These are phyloP conservation scores for Cicer yamashitae DNA, from an alignment of 306 rosid species.

Conservation along the genomic window DNA sequence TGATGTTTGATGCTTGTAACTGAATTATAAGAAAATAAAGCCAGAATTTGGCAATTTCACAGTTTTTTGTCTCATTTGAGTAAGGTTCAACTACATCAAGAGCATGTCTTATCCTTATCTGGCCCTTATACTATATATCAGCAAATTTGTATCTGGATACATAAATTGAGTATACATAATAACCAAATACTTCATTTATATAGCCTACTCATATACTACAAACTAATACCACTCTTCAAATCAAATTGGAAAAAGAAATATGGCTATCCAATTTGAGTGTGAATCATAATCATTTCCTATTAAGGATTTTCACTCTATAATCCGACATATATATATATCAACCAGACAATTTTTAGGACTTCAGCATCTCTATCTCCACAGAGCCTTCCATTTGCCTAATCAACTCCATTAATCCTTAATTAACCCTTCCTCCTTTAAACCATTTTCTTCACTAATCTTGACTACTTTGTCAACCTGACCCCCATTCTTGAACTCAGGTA, in stretches of 20 bases:
- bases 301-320: not conserved
- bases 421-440: conserved; percentile 34
- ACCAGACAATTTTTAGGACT: not conserved
- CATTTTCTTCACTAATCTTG: conserved; percentile 26
- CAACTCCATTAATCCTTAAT: conserved; percentile 12
- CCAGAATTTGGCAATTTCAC: not conserved
- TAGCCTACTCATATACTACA: not conserved
- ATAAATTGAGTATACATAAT: not conserved
- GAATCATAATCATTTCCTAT: not conserved
- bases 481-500: conserved; percentile 30
- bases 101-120: no score
- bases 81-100: no score
- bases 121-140: no score
- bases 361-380: not conserved
- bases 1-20: conserved; percentile 27
- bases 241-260: not conserved
- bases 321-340: conserved; percentile 2
- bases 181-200: not conserved
- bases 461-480: conserved; percentile 1
- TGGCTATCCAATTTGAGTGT: conserved; percentile 13
- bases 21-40: conserved; percentile 31
- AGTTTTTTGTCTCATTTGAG: no score
- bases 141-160: conserved; percentile 14
- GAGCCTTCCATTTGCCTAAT: conserved; percentile 16
- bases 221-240: not conserved